Base-by-base conservation (phyloP, 306 rosid genomes). In the Sindora glabra region DNA sequence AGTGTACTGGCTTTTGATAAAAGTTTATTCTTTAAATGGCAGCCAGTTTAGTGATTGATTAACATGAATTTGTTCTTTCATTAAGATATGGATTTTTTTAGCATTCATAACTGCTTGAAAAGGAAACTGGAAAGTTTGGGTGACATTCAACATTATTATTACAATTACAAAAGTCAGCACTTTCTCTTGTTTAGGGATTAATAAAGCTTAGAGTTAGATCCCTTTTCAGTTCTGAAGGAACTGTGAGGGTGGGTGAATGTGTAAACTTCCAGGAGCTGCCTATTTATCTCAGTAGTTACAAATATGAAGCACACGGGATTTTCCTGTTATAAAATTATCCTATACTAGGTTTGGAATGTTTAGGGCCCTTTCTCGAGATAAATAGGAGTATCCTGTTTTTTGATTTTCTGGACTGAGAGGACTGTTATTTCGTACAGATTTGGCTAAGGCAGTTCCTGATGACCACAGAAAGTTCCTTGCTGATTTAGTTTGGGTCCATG, bases 401-500 rank as follows among this genome's bases (percentile, higher is more conserved):
- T 5, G 17, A 13, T 39, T 26, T 53, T 53, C 51, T 21, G 12
- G 40, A 68, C 58, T 58, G 46, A 62, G n/a, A 48, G 59, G 40
- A 33, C 22, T 42, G 14, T 64, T 38, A 63, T 66, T 78, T 39
- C 55, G 36, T 66, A 38, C 86, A 88, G 94, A 88, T 88, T 83
- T 92, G 90, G 79, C 86, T 14, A 76, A 78, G 72, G 96, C 88
- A 24, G 95, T 92, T 69, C 96, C 96, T 54, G 95, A 88, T 22
- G 88, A 82, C 16, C 98, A 92, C 76, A 92, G 88, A 85, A 83
- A 81, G 71, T 88, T 92, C 71, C 96, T 92, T 49, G 79, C 86
- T 34, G 72, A 88, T 73, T 47, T 88, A 85, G 85, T 78, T 48
- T 92, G 95, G 96, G 95, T 92, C 56, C 96, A 92, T 38, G 98